Evolutionary conservation across 805 yeast genomes (phyloP), one percentile per base, ranked within the genome.

Genomic region (Lachancea sp.): DNA sequence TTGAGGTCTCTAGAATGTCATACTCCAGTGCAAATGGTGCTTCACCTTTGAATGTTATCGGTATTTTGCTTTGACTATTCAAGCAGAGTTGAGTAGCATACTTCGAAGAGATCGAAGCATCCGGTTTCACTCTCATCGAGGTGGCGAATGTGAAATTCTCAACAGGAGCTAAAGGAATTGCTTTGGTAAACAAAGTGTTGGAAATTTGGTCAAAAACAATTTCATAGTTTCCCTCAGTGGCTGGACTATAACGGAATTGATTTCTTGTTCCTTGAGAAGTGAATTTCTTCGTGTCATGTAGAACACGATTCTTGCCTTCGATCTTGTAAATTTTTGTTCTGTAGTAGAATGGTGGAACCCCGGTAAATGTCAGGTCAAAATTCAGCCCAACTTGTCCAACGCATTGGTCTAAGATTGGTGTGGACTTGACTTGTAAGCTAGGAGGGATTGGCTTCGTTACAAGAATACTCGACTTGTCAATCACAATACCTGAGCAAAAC

Each of bases 321-420:
- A 78, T 58, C 46, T 78, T 76, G 55, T 77, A 84, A 12, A 82
- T 79, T 36, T 75, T 73, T 49, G 82, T 81, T 34, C 72, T 74
- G 19, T 88, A 72, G 44, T 73, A 73, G 66, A 84, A 93, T 1
- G 98, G 97, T 0, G 95, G 85, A 25, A 81, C 77, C 15, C 99
- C 98, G 4, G 75, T 68, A 42, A 83, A 70, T 0, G 73, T 64
- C 47, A 90, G 71, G 41, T 82, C 85, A 49, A 87, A 88, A 27
- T 74, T 71, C 48, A 89, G 79, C 0, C 97, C 99, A 8, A 88
- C 81, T 37, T 89, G 87, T 0, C 99, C 99, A 26, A 93, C 85
- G 68, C 99, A 93, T 40, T 83, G 78, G 56, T 91, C 98, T 20
- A 79, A 70, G 2, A 91, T 78, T 2, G 91, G 68, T 9, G 62